These are phyloP conservation scores for Sphenostylis stenocarpa DNA, from an alignment of 306 rosid genomes.

Conservation along the genomic window DNA sequence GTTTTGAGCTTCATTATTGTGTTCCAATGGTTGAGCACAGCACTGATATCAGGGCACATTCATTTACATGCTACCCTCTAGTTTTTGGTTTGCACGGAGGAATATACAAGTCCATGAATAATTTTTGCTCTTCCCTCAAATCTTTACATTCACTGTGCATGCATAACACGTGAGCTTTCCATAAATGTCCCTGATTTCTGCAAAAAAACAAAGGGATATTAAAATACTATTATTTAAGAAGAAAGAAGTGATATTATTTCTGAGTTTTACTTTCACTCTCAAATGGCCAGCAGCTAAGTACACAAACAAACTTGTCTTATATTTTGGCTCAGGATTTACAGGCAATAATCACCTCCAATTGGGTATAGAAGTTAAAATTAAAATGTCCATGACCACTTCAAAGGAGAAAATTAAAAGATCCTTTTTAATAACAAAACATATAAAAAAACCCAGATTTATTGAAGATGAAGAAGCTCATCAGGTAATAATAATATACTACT, in stretches of 20 bases:
- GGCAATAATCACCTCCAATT: background rate
- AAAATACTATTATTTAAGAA: too few species aligned
- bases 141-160: too few species aligned
- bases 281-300: constrained; percentile 19
- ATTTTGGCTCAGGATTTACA: background rate
- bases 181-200: too few species aligned
- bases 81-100: background rate
- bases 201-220: too few species aligned
- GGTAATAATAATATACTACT: background rate
- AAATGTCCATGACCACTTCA: background rate
- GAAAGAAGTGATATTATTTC: too few species aligned
- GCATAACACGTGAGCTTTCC: too few species aligned
- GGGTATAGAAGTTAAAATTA: too few species aligned
- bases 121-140: too few species aligned
- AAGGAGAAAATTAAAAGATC: background rate
- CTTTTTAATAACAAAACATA: background rate
- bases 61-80: background rate
- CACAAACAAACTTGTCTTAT: background rate
- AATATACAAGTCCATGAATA: too few species aligned
- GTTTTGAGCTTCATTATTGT: constrained; percentile 21
- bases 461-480: constrained; percentile 15
- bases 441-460: background rate
- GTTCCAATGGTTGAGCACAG: background rate
- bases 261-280: constrained; percentile 21
- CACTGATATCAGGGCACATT: background rate